Percentiles rank a stretch among this genome's conserved stretches.
These are phyloP conservation scores for Salix udensis DNA, from an alignment of 345 rosid species.

Conservation along the genomic window DNA sequence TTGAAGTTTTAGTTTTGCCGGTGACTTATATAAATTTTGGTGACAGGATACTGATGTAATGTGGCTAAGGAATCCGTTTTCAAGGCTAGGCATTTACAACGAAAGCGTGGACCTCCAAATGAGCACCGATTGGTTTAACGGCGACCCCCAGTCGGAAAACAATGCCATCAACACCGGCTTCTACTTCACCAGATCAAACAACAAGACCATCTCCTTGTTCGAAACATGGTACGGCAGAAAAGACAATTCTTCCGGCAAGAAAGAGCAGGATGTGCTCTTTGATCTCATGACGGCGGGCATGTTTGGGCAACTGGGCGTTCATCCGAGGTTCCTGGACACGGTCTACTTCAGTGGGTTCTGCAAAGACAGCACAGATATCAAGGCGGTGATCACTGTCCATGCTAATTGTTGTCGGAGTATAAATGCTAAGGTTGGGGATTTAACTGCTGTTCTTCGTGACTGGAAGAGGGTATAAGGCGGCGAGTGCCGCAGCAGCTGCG, in stretches of 20 bases:
- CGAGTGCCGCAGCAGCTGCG: neutral
- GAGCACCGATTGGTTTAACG: constrained; percentile 25
- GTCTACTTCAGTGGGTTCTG: constrained; percentile 28
- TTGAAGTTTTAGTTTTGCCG: neutral
- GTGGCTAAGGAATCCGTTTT: constrained; percentile 32
- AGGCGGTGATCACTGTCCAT: constrained; percentile 21
- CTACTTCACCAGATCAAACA: constrained; percentile 21
- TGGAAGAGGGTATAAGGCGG: constrained; percentile 19
- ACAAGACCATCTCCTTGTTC: constrained; percentile 25
- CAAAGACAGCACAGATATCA: constrained; percentile 13
- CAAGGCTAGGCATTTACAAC: constrained; percentile 10
- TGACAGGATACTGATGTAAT: constrained; percentile 23
- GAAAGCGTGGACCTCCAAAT: constrained; percentile 22
- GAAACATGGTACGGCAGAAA: constrained; percentile 24
- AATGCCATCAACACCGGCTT: constrained; percentile 28
- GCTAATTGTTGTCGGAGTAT: constrained; percentile 31
- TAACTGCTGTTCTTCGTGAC: constrained; percentile 15
- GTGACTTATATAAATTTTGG: neutral
- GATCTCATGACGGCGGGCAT: constrained; percentile 1
- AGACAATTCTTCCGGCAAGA: constrained; percentile 17
- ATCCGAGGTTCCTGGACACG: constrained; percentile 20
- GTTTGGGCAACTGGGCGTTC: neutral
- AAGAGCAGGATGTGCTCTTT: constrained; percentile 26
- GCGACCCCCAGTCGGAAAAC: neutral
- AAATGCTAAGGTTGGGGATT: constrained; percentile 17